phyloP scores from a whole-genome alignment of 2,329 filamentous ascomycete genomes.

The Epichloe festucae region DNA sequence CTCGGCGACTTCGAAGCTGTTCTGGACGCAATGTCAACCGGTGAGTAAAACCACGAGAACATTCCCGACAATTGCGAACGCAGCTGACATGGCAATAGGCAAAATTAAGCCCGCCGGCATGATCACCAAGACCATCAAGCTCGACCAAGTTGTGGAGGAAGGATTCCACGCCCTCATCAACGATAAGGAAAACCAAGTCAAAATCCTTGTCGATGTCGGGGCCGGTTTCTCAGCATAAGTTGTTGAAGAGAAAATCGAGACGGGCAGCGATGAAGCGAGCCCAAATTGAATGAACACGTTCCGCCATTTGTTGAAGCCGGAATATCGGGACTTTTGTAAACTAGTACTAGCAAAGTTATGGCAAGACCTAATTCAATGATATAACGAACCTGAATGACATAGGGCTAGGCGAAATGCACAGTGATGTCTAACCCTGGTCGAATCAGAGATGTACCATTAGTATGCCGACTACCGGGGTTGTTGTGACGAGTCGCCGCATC shows the following conservation, averaged over 20 bases:
- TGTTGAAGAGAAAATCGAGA: neutral
- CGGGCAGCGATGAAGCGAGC: neutral
- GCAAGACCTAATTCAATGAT: neutral
- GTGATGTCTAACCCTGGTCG: too few species aligned
- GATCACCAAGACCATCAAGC: constrained; percentile 45
- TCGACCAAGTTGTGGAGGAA: constrained; percentile 42
- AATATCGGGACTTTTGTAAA: neutral
- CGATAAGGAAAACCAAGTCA: constrained; percentile 49
- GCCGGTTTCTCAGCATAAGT: constrained; percentile 1
- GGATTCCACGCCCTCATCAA: constrained; percentile 44
- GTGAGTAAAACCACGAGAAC: neutral
- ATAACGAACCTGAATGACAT: too few species aligned
- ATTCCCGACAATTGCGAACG: neutral
- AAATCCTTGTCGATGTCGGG: constrained; percentile 41
- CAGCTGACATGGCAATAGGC: constrained; percentile 17
- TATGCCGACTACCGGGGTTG: too few species aligned
- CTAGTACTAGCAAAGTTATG: neutral
- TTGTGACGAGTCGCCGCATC: too few species aligned
- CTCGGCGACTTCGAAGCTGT: constrained; percentile 40
- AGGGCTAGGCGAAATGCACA: too few species aligned
- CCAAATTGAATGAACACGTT: neutral
- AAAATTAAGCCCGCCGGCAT: constrained; percentile 39
- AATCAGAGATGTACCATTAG: too few species aligned
- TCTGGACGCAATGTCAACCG: constrained; percentile 32
- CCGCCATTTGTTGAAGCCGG: neutral